Evolutionary conservation across 805 yeast species (phyloP).

Genomic region (Lachancea fermentati): DNA sequence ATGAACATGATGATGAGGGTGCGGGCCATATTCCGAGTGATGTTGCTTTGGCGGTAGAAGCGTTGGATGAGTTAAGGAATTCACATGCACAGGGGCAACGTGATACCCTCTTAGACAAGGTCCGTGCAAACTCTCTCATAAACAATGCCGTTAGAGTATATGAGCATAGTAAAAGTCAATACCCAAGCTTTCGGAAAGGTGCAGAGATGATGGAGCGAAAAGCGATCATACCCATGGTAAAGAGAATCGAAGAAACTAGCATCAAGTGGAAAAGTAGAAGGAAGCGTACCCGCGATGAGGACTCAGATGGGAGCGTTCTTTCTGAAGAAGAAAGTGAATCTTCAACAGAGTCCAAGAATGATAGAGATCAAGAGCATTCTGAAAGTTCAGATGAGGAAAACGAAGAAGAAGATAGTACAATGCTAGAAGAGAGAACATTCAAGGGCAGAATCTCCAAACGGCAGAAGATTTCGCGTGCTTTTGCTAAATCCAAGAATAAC

Average conservation of each 20-base stretch:
- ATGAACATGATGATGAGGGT: not conserved
- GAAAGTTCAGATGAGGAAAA: no score
- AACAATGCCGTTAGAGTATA: constrained; percentile 46
- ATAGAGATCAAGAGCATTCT: no score
- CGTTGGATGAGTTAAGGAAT: constrained; percentile 24
- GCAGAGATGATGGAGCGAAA: constrained; percentile 56
- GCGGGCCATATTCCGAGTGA: constrained; percentile 3
- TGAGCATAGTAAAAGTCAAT: constrained; percentile 41
- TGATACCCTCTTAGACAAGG: constrained; percentile 15
- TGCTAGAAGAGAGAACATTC: constrained; percentile 10
- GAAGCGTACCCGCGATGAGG: constrained; percentile 14
- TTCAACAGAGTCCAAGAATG: constrained; percentile 1
- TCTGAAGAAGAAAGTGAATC: constrained; percentile 1
- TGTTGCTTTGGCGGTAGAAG: constrained; percentile 19
- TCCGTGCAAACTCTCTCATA: constrained; percentile 25
- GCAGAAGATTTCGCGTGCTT: constrained; percentile 10
- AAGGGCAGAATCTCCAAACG: constrained; percentile 5
- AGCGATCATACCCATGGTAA: constrained; percentile 45
- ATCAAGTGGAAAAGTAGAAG: constrained; percentile 7
- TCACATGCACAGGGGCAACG: constrained; percentile 8
- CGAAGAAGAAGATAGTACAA: constrained; percentile 1
- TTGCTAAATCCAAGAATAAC: constrained; percentile 30
- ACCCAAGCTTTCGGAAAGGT: constrained; percentile 40
- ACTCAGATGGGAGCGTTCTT: constrained; percentile 6
- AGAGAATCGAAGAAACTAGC: constrained; percentile 8